Conservation (phyloP, 1,284 basidiomycete genomes). For the Cerrena zonata region DNA sequence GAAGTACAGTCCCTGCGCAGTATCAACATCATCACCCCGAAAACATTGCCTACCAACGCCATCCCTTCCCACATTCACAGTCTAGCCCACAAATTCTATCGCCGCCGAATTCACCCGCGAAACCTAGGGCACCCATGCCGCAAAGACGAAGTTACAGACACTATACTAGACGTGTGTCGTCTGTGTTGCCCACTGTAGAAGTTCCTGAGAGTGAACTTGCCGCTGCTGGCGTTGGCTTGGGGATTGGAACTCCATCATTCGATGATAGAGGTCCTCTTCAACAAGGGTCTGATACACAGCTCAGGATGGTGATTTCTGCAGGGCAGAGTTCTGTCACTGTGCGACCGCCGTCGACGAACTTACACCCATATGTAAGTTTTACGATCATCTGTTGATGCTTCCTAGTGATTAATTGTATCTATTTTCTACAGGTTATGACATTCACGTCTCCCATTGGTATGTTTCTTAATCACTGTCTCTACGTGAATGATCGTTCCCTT, state of each 20-base stretch:
- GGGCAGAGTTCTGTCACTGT: conserved; percentile 7
- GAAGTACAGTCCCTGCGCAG: conserved; percentile 1
- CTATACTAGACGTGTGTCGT: conserved; percentile 3
- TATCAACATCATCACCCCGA: conserved; percentile 4
- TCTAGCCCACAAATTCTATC: conserved; percentile 22
- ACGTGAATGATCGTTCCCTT: too few species aligned
- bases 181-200: not conserved
- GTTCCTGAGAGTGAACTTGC: too few species aligned
- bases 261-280: not conserved
- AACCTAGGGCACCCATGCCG: conserved; percentile 1
- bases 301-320: not conserved
- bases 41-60: conserved; percentile 16
- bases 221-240: not conserved
- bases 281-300: not conserved
- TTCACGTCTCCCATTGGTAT: conserved; percentile 31
- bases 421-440: conserved; percentile 19
- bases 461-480: conserved; percentile 1
- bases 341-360: conserved; percentile 7
- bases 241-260: not conserved
- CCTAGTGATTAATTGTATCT: not conserved
- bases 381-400: not conserved
- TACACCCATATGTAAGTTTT: conserved; percentile 31
- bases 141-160: conserved; percentile 2
- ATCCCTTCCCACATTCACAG: conserved; percentile 24
- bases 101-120: conserved; percentile 3